These are phyloP conservation scores for Orobanche coerulescens DNA, from an alignment of 257 asterid genomes.

Conservation along the genomic window DNA sequence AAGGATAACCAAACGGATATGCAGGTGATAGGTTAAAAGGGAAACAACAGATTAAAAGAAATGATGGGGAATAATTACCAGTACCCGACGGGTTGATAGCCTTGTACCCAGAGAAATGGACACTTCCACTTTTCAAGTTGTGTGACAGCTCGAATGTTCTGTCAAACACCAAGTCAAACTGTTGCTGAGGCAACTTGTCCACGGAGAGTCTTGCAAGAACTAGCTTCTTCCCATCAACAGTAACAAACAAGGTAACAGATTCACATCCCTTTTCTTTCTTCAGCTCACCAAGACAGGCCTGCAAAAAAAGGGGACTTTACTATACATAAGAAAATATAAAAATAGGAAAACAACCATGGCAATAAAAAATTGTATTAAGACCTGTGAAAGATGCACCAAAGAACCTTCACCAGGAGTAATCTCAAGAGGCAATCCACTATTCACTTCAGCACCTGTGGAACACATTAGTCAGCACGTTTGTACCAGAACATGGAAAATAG, in stretches of 20 bases:
- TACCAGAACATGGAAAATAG: not conserved
- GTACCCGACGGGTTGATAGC: constrained; percentile 42
- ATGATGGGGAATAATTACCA: constrained; percentile 25
- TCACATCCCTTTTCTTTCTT: constrained; percentile 57
- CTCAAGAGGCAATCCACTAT: constrained; percentile 43
- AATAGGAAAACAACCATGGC: not conserved
- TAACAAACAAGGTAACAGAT: constrained; percentile 39
- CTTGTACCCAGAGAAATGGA: constrained; percentile 65
- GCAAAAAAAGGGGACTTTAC: not conserved
- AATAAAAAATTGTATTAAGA: not conserved
- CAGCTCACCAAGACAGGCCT: constrained; percentile 77
- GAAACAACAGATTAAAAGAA: not conserved
- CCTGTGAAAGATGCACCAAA: constrained; percentile 90
- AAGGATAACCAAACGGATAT: too few relatives aligned
- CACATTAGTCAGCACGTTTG: not conserved
- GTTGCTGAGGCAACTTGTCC: constrained; percentile 84
- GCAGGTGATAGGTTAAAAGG: not conserved
- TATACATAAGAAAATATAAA: not conserved
- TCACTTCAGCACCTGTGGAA: constrained; percentile 58
- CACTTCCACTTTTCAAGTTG: constrained; percentile 70
- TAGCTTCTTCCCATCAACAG: constrained; percentile 52
- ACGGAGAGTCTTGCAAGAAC: constrained; percentile 69
- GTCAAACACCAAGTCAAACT: constrained; percentile 72
- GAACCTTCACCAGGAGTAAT: constrained; percentile 46
- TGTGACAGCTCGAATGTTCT: constrained; percentile 64